Base-by-base conservation (phyloP, 164 flowering plant species). In the Macadamia integrifolia region DNA sequence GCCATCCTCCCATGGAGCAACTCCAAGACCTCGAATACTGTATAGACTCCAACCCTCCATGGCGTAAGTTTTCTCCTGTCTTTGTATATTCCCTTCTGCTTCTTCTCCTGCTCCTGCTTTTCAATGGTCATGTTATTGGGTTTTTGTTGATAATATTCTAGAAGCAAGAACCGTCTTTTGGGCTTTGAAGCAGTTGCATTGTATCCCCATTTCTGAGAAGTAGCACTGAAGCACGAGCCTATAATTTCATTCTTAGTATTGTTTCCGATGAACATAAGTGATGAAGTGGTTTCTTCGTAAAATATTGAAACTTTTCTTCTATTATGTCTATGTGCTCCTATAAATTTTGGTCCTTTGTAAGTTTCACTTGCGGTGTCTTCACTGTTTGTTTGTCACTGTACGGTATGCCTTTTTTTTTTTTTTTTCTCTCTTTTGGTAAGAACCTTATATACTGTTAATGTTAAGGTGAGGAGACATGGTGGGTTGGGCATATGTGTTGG, bases 1-100 rank as follows among this genome's bases (percentile, higher is more conserved):
- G 68, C 65, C 92, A 87, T 74, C 93, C 73, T 72, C 97, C 97
- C 58, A 91, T 91, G 97, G 97, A 91, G 52, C 97, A 91, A 74
- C 89, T 91, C 18, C 97, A 91, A 68, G 97, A 89, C 86, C 88
- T 91, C 43, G 97, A 91, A 69, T 91, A 87, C 69, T 91, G 97
- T 78, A 89, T 91, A 72, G 97, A 91, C 79, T 91, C 97, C 48
- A 91, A 91, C 72, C 94, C 97, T 77, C 87, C 94, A n/a, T 91
- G 94, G 97, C 78, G 97, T 88, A 82, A 58, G 72, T 23, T 14
- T 60, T 53, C 63, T 57, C 31, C 60, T 53, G 62, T 13, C 40
- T 59, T 62, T 48, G 62, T 60, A 70, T 35, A 5, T 35, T 35
- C 66, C 70, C 58, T 62, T 74, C 9, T 76, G 42, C 56, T 18